Conservation (phyloP, 2,329 filamentous ascomycete genomes). For the Lachnellula cervina region DNA sequence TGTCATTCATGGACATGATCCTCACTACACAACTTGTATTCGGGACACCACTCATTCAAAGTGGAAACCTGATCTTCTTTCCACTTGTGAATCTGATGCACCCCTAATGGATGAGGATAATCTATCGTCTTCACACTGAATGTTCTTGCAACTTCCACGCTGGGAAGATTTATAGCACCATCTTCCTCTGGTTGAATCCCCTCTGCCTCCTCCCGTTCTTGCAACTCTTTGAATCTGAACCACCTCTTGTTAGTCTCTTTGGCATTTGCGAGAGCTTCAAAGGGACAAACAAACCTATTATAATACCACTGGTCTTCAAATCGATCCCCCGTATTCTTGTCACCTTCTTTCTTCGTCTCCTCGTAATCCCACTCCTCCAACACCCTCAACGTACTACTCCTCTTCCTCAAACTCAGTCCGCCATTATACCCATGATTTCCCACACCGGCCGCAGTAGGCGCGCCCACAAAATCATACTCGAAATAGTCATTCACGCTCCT, state of each 20-base stretch:
- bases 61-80: constrained; percentile 16
- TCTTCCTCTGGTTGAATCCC: constrained; percentile 19
- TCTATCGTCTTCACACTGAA: constrained; percentile 31
- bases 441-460: constrained; percentile 26
- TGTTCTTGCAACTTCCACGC: constrained; percentile 25
- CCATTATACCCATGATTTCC: constrained; percentile 33
- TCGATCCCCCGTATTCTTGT: constrained; percentile 13
- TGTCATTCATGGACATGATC: constrained; percentile 7
- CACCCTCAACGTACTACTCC: constrained; percentile 30
- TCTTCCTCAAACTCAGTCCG: constrained; percentile 36
- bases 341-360: constrained; percentile 9
- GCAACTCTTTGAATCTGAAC: constrained; percentile 20
- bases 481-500: constrained; percentile 33
- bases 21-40: constrained; percentile 21
- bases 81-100: constrained; percentile 30
- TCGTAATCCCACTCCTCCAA: constrained; percentile 26
- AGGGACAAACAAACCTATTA: constrained; percentile 22
- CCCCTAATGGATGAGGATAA: constrained; percentile 29
- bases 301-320: constrained; percentile 31
- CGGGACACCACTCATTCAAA: constrained; percentile 26
- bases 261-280: not conserved
- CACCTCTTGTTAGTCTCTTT: not conserved
- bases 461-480: constrained; percentile 34
- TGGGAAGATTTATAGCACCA: constrained; percentile 26
- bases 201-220: constrained; percentile 16